Evolutionary conservation across 306 rosid species (phyloP).

Genomic region (Mimosa pudica): DNA sequence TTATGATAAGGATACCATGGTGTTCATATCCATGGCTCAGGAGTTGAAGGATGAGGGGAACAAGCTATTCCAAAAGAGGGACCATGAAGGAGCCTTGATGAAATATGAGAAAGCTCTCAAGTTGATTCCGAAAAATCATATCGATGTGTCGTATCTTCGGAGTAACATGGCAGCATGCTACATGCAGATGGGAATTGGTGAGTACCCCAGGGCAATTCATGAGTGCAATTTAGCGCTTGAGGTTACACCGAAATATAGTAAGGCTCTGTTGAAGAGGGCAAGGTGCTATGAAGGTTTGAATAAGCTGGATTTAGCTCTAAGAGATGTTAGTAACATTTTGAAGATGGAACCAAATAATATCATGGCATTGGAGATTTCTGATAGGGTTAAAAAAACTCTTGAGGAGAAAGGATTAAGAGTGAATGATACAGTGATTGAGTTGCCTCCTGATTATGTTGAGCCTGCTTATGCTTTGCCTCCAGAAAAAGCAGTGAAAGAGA

Average conservation of each 20-base stretch:
- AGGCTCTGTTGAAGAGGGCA: conserved; percentile 73
- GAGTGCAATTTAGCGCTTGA: conserved; percentile 73
- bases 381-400: conserved; percentile 50
- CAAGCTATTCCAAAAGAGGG: conserved; percentile 65
- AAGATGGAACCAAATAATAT: conserved; percentile 62
- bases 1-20: conserved; percentile 50
- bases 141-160: conserved; percentile 66
- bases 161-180: conserved; percentile 77
- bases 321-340: conserved; percentile 57
- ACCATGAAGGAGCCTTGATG: conserved; percentile 66
- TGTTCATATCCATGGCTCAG: conserved; percentile 56
- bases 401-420: conserved; percentile 57
- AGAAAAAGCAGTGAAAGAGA: conserved; percentile 39
- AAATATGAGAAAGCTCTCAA: conserved; percentile 70
- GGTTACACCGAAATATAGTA: conserved; percentile 63
- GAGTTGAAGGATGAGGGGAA: conserved; percentile 70
- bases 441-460: conserved; percentile 64
- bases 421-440: conserved; percentile 52
- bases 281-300: conserved; percentile 72
- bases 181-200: conserved; percentile 75
- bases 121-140: conserved; percentile 61
- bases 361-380: conserved; percentile 65
- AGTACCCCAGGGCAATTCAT: conserved; percentile 65
- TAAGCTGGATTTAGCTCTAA: conserved; percentile 67
- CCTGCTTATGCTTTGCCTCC: conserved; percentile 34